Evolutionary conservation across 2,329 filamentous ascomycete genomes (phyloP), one percentile per base, ranked within the genome.

Genomic region (Acrodontium crateriforme): DNA sequence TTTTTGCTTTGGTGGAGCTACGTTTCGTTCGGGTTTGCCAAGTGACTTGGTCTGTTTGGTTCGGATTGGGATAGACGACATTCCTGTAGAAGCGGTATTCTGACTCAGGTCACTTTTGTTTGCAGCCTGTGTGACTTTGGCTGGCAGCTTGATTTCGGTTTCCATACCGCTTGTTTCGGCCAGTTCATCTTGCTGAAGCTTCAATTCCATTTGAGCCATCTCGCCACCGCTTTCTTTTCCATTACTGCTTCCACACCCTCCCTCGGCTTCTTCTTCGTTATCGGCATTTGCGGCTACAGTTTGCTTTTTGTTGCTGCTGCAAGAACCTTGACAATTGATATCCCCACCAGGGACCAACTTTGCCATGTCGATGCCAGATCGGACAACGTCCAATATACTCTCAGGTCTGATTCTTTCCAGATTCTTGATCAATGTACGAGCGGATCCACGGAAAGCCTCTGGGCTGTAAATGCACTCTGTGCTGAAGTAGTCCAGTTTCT

Each of bases 381-480:
- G 69, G 16, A 98, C 87, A 29, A 98, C 83, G 50, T 98, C 89
- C 30, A 98, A 52, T 28, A 98, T 95, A 3, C 87, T 85, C 46
- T 85, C 94, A 2, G 89, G 87, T 2, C 89, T 69, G 6, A 98
- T 82, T 43, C 79, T 79, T 56, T 98, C 89, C 17, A 98, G 62
- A 42, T 87, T 92, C 60, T 98, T 98, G 55, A 98, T 93, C 33
- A 98, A 59, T 15, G 77, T 81, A 38, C 89, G 71, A 2, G 89
- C 89, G 41, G 82, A 93, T 3, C 89, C 89, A 34, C 89, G 70
- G 50, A 98, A 98, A 2, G 89, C 89, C 56, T 98, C 89, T 0
- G 89, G 89, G 29, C 83, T 93, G 62, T 98, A 98, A 35, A 98
- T 84, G 62, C 89, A 98, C 58, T 98, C 89, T 0, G 89, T 98